phyloP scores from a whole-genome alignment of 2,329 filamentous ascomycete genomes.

The Aspergillaceae sp. region DNA sequence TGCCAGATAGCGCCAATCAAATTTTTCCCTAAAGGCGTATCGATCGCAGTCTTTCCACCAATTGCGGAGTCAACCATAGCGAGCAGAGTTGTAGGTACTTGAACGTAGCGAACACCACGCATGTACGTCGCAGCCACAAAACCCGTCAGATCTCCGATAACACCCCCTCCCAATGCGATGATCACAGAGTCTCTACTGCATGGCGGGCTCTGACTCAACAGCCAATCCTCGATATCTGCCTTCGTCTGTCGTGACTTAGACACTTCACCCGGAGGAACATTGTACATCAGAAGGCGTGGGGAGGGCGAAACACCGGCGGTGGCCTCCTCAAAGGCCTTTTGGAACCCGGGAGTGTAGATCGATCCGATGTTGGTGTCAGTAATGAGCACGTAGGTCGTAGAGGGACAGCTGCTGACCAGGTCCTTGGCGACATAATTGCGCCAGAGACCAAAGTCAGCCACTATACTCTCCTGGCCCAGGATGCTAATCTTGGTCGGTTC shows the following conservation, averaged over 20 bases:
- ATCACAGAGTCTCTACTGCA: constrained; percentile 93
- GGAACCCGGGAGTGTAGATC: constrained; percentile 72
- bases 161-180: constrained; percentile 87
- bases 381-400: constrained; percentile 90
- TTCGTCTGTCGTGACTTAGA: constrained; percentile 93
- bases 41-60: constrained; percentile 96
- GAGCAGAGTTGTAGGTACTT: constrained; percentile 88
- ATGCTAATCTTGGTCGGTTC: constrained; percentile 63
- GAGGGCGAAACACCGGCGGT: constrained; percentile 38
- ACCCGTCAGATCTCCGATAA: constrained; percentile 96
- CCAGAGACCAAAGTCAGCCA: constrained; percentile 89
- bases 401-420: constrained; percentile 64
- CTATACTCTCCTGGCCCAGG: constrained; percentile 78
- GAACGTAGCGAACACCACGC: constrained; percentile 91
- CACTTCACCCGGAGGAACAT: constrained; percentile 81
- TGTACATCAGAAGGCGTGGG: constrained; percentile 71
- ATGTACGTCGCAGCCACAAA: constrained; percentile 98
- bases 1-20: constrained; percentile 96
- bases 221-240: constrained; percentile 94
- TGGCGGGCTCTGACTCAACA: constrained; percentile 68
- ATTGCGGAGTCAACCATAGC: constrained; percentile 99
- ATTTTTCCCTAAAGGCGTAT: constrained; percentile 93
- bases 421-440: constrained; percentile 71
- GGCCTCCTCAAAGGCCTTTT: constrained; percentile 52
- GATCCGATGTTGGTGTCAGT: constrained; percentile 87